A percentile compares a stretch with the other conserved stretches of the same genome.
Evolutionary conservation across 164 flowering plant species (phyloP).

Genomic region (Annona squamosa): DNA sequence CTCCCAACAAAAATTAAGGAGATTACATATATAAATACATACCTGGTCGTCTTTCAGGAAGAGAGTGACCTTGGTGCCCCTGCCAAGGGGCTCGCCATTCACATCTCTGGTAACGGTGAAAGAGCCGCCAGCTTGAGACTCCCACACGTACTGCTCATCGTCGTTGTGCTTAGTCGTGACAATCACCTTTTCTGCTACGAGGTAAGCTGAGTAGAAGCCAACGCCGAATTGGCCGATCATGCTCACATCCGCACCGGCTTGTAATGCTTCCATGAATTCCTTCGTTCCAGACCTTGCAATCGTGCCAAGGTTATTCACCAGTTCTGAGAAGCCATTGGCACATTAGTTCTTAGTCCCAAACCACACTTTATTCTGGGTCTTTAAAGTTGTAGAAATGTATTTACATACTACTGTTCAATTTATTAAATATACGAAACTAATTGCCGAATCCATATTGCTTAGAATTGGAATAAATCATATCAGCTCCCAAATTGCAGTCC

Average conservation of each 20-base stretch:
- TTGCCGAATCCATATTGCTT: too few species aligned
- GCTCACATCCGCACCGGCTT: slow-evolving; percentile 56
- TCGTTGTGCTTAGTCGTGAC: slow-evolving; percentile 60
- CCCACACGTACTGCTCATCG: slow-evolving; percentile 56
- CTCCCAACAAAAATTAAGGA: background rate
- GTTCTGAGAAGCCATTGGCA: slow-evolving; percentile 17
- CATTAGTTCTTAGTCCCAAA: too few species aligned
- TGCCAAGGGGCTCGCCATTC: slow-evolving; percentile 37
- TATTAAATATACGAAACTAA: too few species aligned
- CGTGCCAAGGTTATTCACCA: slow-evolving; percentile 60
- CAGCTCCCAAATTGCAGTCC: too few species aligned
- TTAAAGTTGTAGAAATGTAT: too few species aligned
- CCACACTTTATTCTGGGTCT: too few species aligned
- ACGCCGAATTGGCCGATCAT: slow-evolving; percentile 58
- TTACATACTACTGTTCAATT: too few species aligned
- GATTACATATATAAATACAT: background rate
- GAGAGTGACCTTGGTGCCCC: slow-evolving; percentile 52
- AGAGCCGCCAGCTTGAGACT: slow-evolving; percentile 51
- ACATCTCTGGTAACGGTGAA: slow-evolving; percentile 42
- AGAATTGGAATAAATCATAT: too few species aligned
- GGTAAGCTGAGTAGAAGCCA: slow-evolving; percentile 46
- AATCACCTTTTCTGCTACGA: slow-evolving; percentile 53
- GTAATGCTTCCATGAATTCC: slow-evolving; percentile 58
- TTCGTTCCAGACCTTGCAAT: slow-evolving; percentile 60
- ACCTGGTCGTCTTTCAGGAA: slow-evolving; percentile 59